phyloP scores from a whole-genome alignment of 306 rosid species.

The Pterocarpus santalinus region DNA sequence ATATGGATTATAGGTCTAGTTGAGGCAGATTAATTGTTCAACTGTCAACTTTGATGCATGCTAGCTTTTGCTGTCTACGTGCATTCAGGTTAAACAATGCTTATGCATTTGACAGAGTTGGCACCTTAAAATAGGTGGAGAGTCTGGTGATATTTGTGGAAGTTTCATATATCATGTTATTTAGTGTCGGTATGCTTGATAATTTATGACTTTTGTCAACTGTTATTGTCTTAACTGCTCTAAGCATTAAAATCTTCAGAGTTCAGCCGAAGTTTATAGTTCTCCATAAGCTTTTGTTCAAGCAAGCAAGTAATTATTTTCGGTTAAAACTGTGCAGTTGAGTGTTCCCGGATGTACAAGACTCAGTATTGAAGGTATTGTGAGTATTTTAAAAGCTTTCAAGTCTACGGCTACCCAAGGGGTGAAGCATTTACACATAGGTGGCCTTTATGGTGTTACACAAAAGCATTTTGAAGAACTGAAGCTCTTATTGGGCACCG shows the following conservation, averaged over 20 bases:
- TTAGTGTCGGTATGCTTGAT: constrained; percentile 16
- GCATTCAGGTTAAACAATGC: constrained; percentile 19
- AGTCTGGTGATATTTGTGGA: background rate
- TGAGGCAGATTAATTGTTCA: constrained; percentile 27
- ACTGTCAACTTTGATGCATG: background rate
- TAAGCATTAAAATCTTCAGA: background rate
- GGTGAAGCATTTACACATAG: constrained; percentile 82
- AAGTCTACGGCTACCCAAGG: constrained; percentile 65
- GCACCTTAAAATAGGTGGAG: constrained; percentile 2
- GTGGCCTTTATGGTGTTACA: constrained; percentile 84
- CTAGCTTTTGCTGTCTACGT: constrained; percentile 23
- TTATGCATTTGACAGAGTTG: constrained; percentile 35
- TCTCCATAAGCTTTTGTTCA: constrained; percentile 5
- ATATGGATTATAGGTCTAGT: background rate
- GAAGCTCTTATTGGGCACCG: constrained; percentile 70
- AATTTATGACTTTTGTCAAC: background rate
- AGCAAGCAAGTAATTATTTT: constrained; percentile 38
- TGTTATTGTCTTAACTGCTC: constrained; percentile 8
- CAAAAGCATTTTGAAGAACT: constrained; percentile 75
- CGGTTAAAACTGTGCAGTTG: constrained; percentile 62
- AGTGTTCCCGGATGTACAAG: constrained; percentile 93
- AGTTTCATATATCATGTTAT: constrained; percentile 27
- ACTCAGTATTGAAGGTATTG: constrained; percentile 80
- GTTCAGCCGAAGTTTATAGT: background rate
- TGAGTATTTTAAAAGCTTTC: constrained; percentile 68